Percentiles rank a stretch among this genome's conserved stretches.
These are phyloP conservation scores for Lotus japonicus DNA, from an alignment of 306 rosid species.

Conservation along the genomic window DNA sequence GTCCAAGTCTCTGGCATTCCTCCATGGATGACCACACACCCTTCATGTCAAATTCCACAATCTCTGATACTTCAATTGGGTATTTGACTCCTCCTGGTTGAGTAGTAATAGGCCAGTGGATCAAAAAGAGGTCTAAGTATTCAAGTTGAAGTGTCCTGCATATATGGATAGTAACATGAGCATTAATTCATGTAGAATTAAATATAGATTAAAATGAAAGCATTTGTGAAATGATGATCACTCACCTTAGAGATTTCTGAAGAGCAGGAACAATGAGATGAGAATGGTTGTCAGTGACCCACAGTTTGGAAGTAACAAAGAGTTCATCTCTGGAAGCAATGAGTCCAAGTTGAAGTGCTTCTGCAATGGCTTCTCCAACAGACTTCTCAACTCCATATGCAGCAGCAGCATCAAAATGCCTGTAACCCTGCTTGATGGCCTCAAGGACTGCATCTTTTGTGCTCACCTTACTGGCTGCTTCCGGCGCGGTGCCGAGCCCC, in stretches of 20 bases:
- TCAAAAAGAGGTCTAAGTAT: slow-evolving; percentile 28
- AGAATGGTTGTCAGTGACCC: slow-evolving; percentile 42
- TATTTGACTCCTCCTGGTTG: slow-evolving; percentile 37
- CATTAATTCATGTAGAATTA: no score
- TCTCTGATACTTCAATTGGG: slow-evolving; percentile 34
- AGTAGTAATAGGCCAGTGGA: slow-evolving; percentile 41
- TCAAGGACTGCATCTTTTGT: slow-evolving; percentile 37
- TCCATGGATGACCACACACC: slow-evolving; percentile 79
- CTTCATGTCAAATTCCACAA: slow-evolving; percentile 45
- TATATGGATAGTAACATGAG: background rate
- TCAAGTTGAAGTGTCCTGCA: slow-evolving; percentile 38
- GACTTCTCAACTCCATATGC: slow-evolving; percentile 39
- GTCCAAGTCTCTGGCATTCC: slow-evolving; percentile 64
- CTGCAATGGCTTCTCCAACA: slow-evolving; percentile 30
- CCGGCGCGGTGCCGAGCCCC: slow-evolving; percentile 33
- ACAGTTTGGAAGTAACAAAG: slow-evolving; percentile 42
- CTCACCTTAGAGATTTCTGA: slow-evolving; percentile 21
- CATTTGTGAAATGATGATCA: background rate
- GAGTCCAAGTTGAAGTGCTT: slow-evolving; percentile 35
- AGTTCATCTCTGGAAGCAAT: slow-evolving; percentile 29
- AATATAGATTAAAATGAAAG: background rate
- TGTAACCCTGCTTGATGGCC: slow-evolving; percentile 43
- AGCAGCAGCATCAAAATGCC: slow-evolving; percentile 50
- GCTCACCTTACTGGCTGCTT: slow-evolving; percentile 17
- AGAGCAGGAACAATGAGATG: slow-evolving; percentile 37